phyloP scores from a whole-genome alignment of 2,329 filamentous ascomycete genomes.

The Xylaria sp. region DNA sequence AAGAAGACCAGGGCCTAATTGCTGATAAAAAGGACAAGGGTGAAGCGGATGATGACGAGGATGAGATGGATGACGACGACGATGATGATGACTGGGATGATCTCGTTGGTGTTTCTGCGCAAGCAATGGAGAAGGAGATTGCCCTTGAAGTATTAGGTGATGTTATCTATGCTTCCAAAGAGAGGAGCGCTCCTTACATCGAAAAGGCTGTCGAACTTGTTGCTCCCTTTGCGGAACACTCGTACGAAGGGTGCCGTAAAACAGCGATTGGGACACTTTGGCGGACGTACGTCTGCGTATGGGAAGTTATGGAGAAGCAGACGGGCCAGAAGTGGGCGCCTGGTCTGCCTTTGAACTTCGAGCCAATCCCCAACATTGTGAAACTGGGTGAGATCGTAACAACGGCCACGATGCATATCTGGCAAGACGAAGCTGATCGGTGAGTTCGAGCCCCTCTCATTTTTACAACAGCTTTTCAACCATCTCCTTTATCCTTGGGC shows the following conservation, averaged over 20 bases:
- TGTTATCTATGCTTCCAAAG: constrained; percentile 76
- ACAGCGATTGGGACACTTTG: constrained; percentile 89
- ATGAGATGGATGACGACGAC: constrained; percentile 67
- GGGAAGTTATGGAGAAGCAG: constrained; percentile 82
- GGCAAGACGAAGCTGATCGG: constrained; percentile 92
- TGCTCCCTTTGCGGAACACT: constrained; percentile 81
- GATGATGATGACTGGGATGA: constrained; percentile 84
- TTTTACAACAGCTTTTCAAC: too few species aligned
- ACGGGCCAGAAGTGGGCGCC: constrained; percentile 84
- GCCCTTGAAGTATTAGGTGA: constrained; percentile 94
- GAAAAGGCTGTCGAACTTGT: constrained; percentile 86
- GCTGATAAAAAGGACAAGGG: constrained; percentile 80
- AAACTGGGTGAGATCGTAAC: constrained; percentile 87
- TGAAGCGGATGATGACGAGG: constrained; percentile 65
- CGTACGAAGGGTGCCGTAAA: constrained; percentile 92
- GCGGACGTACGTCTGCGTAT: constrained; percentile 91
- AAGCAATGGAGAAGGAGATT: constrained; percentile 96
- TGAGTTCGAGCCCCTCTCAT: constrained; percentile 61
- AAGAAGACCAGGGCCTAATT: constrained; percentile 56
- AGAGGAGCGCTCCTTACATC: constrained; percentile 65
- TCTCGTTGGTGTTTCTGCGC: constrained; percentile 81
- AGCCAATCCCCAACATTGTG: constrained; percentile 78
- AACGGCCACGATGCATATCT: constrained; percentile 81
- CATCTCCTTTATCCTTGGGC: constrained; percentile 34
- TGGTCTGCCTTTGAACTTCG: constrained; percentile 80